Conservation (phyloP, 139 green algal species). For the Chlorella sp. region DNA sequence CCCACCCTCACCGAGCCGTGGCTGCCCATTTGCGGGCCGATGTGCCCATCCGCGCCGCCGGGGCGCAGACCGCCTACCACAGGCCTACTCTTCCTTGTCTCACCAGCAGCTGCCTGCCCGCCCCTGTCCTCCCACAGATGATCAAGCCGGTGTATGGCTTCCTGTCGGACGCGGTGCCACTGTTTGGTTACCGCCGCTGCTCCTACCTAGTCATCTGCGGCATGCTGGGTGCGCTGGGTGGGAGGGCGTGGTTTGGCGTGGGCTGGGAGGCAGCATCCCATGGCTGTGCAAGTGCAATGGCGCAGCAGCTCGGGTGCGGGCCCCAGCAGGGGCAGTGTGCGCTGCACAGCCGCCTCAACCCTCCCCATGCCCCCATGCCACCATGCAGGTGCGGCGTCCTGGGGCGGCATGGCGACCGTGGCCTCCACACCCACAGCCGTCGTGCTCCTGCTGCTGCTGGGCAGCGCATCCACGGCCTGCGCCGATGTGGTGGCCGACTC, state of each 20-base stretch:
- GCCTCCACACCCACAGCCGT: conserved; percentile 60
- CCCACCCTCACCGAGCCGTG: too few species aligned
- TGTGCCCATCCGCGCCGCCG: too few species aligned
- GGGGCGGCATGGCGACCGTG: conserved; percentile 66
- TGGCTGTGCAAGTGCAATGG: too few species aligned
- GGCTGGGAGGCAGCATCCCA: too few species aligned
- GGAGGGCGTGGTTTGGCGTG: too few species aligned
- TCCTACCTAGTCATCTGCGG: conserved; percentile 91
- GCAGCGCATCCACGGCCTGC: conserved; percentile 81
- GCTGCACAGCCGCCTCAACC: too few species aligned
- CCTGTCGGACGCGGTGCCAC: conserved; percentile 88
- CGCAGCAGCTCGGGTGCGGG: too few species aligned
- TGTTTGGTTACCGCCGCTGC: conserved; percentile 91
- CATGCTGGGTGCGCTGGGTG: conserved; percentile 37
- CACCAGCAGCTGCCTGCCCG: neutral
- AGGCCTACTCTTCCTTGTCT: too few species aligned
- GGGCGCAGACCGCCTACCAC: too few species aligned
- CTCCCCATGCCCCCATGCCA: too few species aligned
- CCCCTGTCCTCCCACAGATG: conserved; percentile 69
- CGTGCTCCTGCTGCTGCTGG: conserved; percentile 64
- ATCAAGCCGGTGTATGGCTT: conserved; percentile 98
- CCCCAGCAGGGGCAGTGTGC: too few species aligned
- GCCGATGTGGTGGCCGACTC: conserved; percentile 98
- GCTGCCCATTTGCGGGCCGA: too few species aligned
- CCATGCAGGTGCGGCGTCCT: conserved; percentile 70